phyloP scores from a whole-genome alignment of 345 rosid species.

The Excoecaria agallocha region DNA sequence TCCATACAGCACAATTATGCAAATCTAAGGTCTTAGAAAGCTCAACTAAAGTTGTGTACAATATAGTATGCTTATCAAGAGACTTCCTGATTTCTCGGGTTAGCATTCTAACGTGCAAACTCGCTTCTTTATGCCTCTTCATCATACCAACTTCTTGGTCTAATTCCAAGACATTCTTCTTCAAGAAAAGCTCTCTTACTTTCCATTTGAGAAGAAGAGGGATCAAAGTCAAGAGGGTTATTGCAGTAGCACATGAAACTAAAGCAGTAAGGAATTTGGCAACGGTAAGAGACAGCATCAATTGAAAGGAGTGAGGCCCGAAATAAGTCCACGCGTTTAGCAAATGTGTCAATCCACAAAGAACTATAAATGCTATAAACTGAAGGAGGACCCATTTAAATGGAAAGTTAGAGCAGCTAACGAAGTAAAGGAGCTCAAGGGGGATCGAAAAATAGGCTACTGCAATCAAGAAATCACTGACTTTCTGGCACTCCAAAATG shows the following conservation, averaged over 20 bases:
- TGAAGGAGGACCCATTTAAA: conserved; percentile 95
- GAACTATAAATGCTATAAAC: conserved; percentile 87
- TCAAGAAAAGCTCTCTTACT: conserved; percentile 89
- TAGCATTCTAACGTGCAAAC: conserved; percentile 85
- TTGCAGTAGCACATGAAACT: conserved; percentile 87
- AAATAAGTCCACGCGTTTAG: conserved; percentile 83
- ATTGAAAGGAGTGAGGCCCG: conserved; percentile 83
- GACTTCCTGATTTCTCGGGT: conserved; percentile 84
- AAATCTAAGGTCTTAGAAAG: conserved; percentile 84
- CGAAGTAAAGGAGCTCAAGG: conserved; percentile 82
- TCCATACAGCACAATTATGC: conserved; percentile 86
- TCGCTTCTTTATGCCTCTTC: conserved; percentile 84
- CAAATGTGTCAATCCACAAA: conserved; percentile 91
- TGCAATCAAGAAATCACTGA: conserved; percentile 87
- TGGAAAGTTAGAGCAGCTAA: conserved; percentile 85
- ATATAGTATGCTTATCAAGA: conserved; percentile 75
- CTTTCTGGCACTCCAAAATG: conserved; percentile 80
- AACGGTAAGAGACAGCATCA: conserved; percentile 75
- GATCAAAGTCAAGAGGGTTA: conserved; percentile 79
- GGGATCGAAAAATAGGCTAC: conserved; percentile 95
- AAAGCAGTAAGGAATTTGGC: conserved; percentile 79
- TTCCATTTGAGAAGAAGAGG: conserved; percentile 83
- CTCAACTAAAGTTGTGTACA: conserved; percentile 84
- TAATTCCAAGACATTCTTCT: conserved; percentile 76
- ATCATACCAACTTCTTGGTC: conserved; percentile 91